Evolutionary conservation across 2,329 filamentous ascomycete species (phyloP).

Genomic region (Drechmeria coniospora): DNA sequence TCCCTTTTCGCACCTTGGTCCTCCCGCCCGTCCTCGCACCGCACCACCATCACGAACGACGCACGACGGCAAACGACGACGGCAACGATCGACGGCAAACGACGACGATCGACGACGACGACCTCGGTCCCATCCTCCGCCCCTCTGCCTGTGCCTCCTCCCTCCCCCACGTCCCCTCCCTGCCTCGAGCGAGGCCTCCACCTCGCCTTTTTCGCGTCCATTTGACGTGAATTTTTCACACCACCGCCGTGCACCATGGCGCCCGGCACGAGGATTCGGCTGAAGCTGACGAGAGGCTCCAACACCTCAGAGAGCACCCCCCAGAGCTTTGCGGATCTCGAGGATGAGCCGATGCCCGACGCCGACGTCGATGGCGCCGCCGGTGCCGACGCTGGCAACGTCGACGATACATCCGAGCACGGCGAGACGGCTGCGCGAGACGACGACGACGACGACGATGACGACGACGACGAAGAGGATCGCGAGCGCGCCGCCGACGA

Average conservation of each 20-base stretch:
- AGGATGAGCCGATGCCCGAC: conserved; percentile 24
- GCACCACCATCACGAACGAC: not conserved
- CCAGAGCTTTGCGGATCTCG: conserved; percentile 23
- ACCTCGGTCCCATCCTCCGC: too few species aligned
- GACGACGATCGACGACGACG: too few species aligned
- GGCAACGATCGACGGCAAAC: too few species aligned
- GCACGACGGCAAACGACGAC: too few species aligned
- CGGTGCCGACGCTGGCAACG: conserved; percentile 5
- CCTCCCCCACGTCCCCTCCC: not conserved
- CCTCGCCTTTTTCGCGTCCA: too few species aligned
- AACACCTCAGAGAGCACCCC: conserved; percentile 24
- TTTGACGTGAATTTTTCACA: too few species aligned
- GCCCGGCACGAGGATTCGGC: conserved; percentile 13
- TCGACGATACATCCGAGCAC: conserved; percentile 5
- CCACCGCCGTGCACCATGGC: conserved; percentile 9
- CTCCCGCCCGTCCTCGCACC: not conserved
- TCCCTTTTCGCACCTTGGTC: conserved; percentile 4
- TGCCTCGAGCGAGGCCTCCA: too few species aligned
- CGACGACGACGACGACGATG: conserved; percentile 17
- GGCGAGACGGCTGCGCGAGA: conserved; percentile 8
- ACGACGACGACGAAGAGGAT: conserved; percentile 17
- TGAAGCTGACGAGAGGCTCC: conserved; percentile 17
- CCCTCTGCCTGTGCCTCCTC: too few species aligned
- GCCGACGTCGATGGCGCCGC: conserved; percentile 7
- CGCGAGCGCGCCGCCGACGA: conserved; percentile 31